These are phyloP conservation scores for Rhexocercosporidium sp. DNA, from an alignment of 2,329 filamentous ascomycete genomes.

Conservation along the genomic window DNA sequence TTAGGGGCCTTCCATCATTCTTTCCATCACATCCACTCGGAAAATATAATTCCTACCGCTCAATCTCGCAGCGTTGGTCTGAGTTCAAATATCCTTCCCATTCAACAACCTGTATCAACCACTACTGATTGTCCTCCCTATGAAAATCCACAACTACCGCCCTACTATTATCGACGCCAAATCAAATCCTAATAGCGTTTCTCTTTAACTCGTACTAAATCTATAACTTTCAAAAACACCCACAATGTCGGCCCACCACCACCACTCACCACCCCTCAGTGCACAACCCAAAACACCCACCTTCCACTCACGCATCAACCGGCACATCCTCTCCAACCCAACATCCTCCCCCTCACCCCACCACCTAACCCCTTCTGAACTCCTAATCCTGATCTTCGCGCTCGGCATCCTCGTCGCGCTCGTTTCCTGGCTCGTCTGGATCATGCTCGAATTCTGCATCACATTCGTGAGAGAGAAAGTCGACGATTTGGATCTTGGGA, in stretches of 20 bases:
- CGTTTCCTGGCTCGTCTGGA: slow-evolving; percentile 24
- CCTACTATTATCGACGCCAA: background rate
- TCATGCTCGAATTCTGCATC: slow-evolving; percentile 19
- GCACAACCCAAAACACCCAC: slow-evolving; percentile 3
- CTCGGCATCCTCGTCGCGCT: slow-evolving; percentile 21
- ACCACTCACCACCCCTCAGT: background rate
- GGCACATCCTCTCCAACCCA: slow-evolving; percentile 2
- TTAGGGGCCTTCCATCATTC: background rate
- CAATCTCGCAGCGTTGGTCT: background rate
- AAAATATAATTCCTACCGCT: too few species aligned
- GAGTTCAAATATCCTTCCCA: background rate
- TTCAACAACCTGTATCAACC: background rate
- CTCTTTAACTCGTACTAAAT: background rate
- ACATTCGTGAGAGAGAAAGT: slow-evolving; percentile 16
- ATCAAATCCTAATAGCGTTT: background rate
- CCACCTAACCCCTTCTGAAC: slow-evolving; percentile 24
- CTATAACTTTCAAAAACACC: background rate
- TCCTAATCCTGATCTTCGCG: slow-evolving; percentile 17
- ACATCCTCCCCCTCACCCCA: slow-evolving; percentile 3
- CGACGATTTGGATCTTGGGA: slow-evolving; percentile 17
- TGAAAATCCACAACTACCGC: background rate
- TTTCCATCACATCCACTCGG: too few species aligned
- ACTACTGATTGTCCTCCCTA: background rate
- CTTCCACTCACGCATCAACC: slow-evolving; percentile 11
- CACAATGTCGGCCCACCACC: slow-evolving; percentile 8